These are phyloP conservation scores for Byssochlamys sp. DNA, from an alignment of 2,329 filamentous ascomycete species.

Conservation along the genomic window DNA sequence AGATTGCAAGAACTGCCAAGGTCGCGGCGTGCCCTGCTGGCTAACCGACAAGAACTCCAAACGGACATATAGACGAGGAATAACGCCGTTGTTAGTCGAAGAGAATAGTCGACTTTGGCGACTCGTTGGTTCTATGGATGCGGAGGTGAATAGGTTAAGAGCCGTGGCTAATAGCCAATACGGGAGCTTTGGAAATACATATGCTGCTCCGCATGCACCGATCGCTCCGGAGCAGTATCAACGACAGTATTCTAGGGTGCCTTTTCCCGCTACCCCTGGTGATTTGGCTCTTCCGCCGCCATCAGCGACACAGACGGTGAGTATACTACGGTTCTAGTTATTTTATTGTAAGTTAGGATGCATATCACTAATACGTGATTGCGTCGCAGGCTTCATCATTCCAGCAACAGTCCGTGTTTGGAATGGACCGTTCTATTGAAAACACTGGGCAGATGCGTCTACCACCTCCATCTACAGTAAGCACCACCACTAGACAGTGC, in stretches of 20 bases:
- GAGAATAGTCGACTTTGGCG: constrained; percentile 3
- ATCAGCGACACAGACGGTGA: not conserved
- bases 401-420: not conserved
- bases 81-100: constrained; percentile 3
- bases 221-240: not conserved
- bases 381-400: not conserved
- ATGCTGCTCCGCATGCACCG: not conserved
- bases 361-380: not conserved
- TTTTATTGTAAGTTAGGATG: not conserved
- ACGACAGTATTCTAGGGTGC: not conserved
- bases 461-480: not conserved
- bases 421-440: not conserved
- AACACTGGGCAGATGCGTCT: not conserved
- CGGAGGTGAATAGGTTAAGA: constrained; percentile 1
- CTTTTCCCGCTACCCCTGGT: not conserved
- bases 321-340: not conserved
- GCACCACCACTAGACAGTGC: not conserved
- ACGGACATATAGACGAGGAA: constrained; percentile 13
- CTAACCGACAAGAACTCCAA: constrained; percentile 17
- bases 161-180: not conserved
- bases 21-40: constrained; percentile 8
- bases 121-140: constrained; percentile 9
- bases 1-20: constrained; percentile 12
- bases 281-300: not conserved
- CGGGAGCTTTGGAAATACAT: not conserved